These are phyloP conservation scores for Anacardium occidentale DNA, from an alignment of 345 rosid genomes.

Conservation along the genomic window DNA sequence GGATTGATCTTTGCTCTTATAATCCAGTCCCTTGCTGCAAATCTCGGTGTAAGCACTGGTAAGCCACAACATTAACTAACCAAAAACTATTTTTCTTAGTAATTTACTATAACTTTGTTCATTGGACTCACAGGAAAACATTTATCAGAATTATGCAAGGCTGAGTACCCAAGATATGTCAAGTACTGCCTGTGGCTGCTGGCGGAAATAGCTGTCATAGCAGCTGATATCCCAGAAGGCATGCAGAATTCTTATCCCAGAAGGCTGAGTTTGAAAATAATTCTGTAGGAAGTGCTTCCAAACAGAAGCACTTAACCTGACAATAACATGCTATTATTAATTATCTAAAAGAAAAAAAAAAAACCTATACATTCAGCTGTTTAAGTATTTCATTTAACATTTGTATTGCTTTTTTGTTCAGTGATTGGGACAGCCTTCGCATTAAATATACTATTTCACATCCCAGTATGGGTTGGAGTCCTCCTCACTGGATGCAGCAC, in stretches of 20 bases:
- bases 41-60: slow-evolving; percentile 75
- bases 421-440: slow-evolving; percentile 72
- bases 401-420: slow-evolving; percentile 11
- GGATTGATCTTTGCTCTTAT: slow-evolving; percentile 65
- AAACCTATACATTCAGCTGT: not conserved
- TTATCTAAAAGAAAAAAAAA: too few species aligned
- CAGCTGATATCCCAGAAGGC: slow-evolving; percentile 85
- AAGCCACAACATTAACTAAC: not conserved
- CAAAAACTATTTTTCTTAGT: too few species aligned
- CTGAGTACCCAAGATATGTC: slow-evolving; percentile 54
- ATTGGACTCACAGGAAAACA: slow-evolving; percentile 49
- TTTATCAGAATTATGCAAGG: slow-evolving; percentile 62
- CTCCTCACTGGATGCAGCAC: slow-evolving; percentile 57
- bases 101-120: not conserved
- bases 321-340: not conserved
- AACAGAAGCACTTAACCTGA: not conserved
- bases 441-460: slow-evolving; percentile 45
- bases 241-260: not conserved
- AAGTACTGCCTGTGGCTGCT: slow-evolving; percentile 62
- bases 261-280: too few species aligned
- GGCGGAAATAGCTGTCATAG: slow-evolving; percentile 64
- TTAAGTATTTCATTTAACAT: not conserved
- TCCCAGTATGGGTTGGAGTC: slow-evolving; percentile 62
- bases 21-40: slow-evolving; percentile 68
- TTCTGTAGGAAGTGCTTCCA: too few species aligned